Evolutionary conservation across 2,329 filamentous ascomycete genomes (phyloP), one percentile per base, ranked within the genome.

Genomic region (Chaetomium olivaceum): DNA sequence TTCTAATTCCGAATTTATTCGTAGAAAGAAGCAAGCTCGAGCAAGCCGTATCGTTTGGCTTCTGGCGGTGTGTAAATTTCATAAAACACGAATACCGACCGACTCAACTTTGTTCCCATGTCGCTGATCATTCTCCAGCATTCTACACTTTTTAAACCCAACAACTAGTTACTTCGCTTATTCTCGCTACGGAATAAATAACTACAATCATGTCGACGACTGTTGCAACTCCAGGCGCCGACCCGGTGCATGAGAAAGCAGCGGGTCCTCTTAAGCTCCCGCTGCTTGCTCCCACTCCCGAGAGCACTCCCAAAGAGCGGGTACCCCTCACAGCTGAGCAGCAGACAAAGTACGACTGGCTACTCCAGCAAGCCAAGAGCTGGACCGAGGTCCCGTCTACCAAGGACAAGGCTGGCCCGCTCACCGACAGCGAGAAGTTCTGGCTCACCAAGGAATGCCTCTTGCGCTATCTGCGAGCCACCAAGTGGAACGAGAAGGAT

Each of bases 391-490:
- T 96, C 29, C 86, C 85, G 50, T 87, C 87, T 23, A 74, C 80
- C 7, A 85, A 85, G 62, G 89, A 78, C 68, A 83, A 83, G 67
- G 83, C 76, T 9, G 86, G 86, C 2, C 87, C 91, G 1, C 80
- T 98, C 65, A 88, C 87, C 59, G 92, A 96, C 65, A 80, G 82
- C 59, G 95, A 99, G 79, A 90, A 87, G 74, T 87, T 95, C 80
- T 99, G 92, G 88, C 85, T 99, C 71, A 97, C 93, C 14, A 87
- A 89, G 70, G 95, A 99, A 77, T 98, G 94, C 76, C 84, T 99
- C 19, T 84, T 97, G 50, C 91, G 95, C 71, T 99, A 97, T 77
- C 88, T 99, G 33, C 90, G 94, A 66, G 95, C 95, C 23, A 93
- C 92, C 46, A 97, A 96, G 79, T 99, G 95, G 93, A 84, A 89